A percentile compares a stretch with the other conserved stretches of the same genome.
Evolutionary conservation across 1,139 yeast species (phyloP).

Genomic region (Debaryomyces sp.): DNA sequence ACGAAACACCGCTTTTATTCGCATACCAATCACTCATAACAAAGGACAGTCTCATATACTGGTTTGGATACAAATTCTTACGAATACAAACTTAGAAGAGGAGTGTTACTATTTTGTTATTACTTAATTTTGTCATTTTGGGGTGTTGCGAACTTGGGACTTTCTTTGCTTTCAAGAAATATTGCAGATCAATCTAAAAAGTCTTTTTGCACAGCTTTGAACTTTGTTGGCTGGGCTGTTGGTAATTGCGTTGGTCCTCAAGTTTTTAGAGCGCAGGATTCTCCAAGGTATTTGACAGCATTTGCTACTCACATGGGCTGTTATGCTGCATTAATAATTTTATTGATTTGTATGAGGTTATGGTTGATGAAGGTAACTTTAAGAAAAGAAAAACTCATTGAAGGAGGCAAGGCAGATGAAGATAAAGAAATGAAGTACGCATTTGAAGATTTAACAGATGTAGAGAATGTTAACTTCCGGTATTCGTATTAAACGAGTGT

Average conservation of each 20-base stretch:
- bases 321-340: constrained; percentile 11
- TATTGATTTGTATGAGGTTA: constrained; percentile 9
- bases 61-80: constrained; percentile 4
- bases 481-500: constrained; percentile 7
- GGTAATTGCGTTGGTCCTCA: constrained; percentile 37
- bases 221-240: constrained; percentile 23
- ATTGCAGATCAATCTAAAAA: constrained; percentile 17
- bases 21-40: constrained; percentile 8
- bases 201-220: constrained; percentile 6
- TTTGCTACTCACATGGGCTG: constrained; percentile 11
- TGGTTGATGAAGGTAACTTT: constrained; percentile 18
- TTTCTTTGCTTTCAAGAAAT: not conserved
- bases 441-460: constrained; percentile 19
- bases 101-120: constrained; percentile 9
- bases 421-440: constrained; percentile 20
- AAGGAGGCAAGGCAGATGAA: constrained; percentile 14
- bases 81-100: not conserved
- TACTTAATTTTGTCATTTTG: constrained; percentile 14
- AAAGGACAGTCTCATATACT: constrained; percentile 11
- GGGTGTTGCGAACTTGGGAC: constrained; percentile 11
- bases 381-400: constrained; percentile 20
- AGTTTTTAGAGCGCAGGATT: constrained; percentile 25
- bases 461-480: constrained; percentile 12
- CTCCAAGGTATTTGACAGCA: constrained; percentile 15
- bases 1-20: constrained; percentile 3